Percentiles rank a stretch among this genome's conserved stretches.
These are phyloP conservation scores for Pelagophyceae sp. DNA, from an alignment of 352 stramenopile species.

Conservation along the genomic window DNA sequence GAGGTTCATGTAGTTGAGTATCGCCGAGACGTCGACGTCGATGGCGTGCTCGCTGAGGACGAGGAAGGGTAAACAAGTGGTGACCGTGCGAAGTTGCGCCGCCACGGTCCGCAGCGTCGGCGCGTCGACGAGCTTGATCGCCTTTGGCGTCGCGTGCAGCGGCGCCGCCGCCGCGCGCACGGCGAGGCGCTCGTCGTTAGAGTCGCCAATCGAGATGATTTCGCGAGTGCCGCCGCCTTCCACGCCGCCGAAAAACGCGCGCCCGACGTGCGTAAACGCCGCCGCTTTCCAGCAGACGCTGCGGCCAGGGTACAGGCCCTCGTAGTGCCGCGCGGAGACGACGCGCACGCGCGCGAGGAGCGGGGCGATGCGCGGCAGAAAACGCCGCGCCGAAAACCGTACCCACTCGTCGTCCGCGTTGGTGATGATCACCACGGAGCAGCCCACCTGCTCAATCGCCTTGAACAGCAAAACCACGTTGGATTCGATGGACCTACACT, in stretches of 20 bases:
- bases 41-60: background rate
- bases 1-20: conserved; percentile 13
- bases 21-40: conserved; percentile 17
- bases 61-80: conserved; percentile 6
- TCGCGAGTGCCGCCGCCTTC: background rate
- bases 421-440: conserved; percentile 14
- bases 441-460: background rate
- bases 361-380: conserved; percentile 10
- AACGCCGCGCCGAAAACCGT: background rate
- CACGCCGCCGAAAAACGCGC: background rate
- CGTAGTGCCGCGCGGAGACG: conserved; percentile 19
- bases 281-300: conserved; percentile 16
- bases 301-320: conserved; percentile 9
- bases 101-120: conserved; percentile 8
- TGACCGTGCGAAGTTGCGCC: conserved; percentile 2
- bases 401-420: conserved; percentile 21
- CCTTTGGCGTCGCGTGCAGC: conserved; percentile 15
- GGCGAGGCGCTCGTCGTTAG: conserved; percentile 20
- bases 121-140: conserved; percentile 19
- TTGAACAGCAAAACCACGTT: background rate
- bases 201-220: conserved; percentile 19
- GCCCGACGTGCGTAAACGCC: conserved; percentile 15
- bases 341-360: background rate
- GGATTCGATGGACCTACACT: background rate
- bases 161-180: conserved; percentile 10